phyloP scores from a whole-genome alignment of 306 rosid species.

The Vigna angularis region DNA sequence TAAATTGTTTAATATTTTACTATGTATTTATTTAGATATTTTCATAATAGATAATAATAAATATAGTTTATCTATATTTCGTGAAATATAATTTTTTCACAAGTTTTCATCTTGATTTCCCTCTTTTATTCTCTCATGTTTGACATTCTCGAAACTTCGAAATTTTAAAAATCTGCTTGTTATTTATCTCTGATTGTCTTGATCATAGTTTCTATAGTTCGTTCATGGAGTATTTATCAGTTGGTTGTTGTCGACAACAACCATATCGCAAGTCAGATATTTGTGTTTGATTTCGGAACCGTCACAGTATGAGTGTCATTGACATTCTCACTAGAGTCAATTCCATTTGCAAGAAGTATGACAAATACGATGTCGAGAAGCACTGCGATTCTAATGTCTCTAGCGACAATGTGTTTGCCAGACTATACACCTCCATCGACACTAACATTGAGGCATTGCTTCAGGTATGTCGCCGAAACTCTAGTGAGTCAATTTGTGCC shows the following conservation, averaged over 20 bases:
- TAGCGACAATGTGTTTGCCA: conserved; percentile 95
- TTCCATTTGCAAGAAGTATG: conserved; percentile 93
- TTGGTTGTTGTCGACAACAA: neutral
- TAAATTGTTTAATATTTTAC: too few species aligned
- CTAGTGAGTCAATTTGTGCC: neutral
- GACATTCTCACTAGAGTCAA: conserved; percentile 94
- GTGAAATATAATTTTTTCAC: too few species aligned
- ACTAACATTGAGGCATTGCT: conserved; percentile 74
- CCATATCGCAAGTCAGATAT: neutral
- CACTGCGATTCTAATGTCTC: conserved; percentile 77
- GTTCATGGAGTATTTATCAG: too few species aligned
- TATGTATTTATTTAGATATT: too few species aligned
- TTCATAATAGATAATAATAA: too few species aligned
- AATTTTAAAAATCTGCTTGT: too few species aligned
- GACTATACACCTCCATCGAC: conserved; percentile 76
- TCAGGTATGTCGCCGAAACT: conserved; percentile 49
- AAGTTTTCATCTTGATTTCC: too few species aligned
- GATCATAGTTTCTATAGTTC: too few species aligned
- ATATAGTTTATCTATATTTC: too few species aligned
- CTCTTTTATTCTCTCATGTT: too few species aligned
- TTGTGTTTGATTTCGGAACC: neutral
- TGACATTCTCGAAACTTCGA: too few species aligned
- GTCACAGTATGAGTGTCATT: conserved; percentile 82
- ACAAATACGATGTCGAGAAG: conserved; percentile 85
- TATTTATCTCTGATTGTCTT: too few species aligned